phyloP scores from a whole-genome alignment of 2,329 filamentous ascomycete species.

The Talaromyces sp. region DNA sequence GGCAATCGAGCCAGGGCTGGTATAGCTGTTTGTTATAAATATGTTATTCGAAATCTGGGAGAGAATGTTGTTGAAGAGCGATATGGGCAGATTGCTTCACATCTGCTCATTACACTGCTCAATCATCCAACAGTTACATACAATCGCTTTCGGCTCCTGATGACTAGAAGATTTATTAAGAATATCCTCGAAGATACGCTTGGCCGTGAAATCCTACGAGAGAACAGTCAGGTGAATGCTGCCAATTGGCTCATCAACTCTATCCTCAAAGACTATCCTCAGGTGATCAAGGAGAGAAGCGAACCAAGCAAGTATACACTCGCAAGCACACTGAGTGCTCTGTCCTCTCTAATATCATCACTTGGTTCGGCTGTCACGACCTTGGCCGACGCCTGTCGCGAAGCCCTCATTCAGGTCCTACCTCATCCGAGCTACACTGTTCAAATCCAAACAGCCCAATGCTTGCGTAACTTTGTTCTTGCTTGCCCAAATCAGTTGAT shows the following conservation, averaged over 20 bases:
- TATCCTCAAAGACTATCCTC: constrained; percentile 90
- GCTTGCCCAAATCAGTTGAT: constrained; percentile 90
- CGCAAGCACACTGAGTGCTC: constrained; percentile 72
- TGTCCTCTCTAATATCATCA: constrained; percentile 73
- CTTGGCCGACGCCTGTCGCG: constrained; percentile 79
- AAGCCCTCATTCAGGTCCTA: constrained; percentile 83
- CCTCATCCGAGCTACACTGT: constrained; percentile 96
- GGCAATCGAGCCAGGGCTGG: constrained; percentile 78
- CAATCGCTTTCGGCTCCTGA: constrained; percentile 83
- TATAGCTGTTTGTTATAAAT: constrained; percentile 82
- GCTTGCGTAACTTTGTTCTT: constrained; percentile 80
- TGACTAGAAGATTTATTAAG: constrained; percentile 79
- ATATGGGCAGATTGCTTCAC: constrained; percentile 77
- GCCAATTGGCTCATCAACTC: constrained; percentile 81
- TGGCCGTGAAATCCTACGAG: constrained; percentile 76
- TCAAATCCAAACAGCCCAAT: constrained; percentile 83
- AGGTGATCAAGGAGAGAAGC: constrained; percentile 78
- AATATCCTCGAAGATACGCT: constrained; percentile 81
- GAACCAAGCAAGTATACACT: constrained; percentile 88
- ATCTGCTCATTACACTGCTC: constrained; percentile 76
- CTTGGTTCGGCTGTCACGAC: constrained; percentile 78
- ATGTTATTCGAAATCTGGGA: constrained; percentile 73
- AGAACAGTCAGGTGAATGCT: constrained; percentile 82
- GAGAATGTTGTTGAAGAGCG: constrained; percentile 79
- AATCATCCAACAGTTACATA: constrained; percentile 72